Conservation (phyloP, 2,329 filamentous ascomycete species). For the Thermochaetoides dissita region DNA sequence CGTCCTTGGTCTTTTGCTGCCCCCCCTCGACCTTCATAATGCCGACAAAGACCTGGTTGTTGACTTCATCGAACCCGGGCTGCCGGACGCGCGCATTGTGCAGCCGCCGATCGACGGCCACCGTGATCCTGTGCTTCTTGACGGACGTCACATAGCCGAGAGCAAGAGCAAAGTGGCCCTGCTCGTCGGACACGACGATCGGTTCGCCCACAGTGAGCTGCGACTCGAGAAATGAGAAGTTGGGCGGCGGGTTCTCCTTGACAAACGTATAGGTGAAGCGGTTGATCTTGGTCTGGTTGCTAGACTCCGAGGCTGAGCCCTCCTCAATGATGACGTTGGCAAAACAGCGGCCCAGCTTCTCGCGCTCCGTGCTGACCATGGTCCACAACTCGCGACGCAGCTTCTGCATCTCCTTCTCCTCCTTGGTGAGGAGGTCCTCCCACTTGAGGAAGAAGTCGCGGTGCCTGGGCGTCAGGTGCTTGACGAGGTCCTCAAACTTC, state of each 20-base stretch:
- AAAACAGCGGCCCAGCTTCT: slow-evolving; percentile 81
- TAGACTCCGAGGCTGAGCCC: slow-evolving; percentile 57
- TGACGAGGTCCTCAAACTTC: slow-evolving; percentile 69
- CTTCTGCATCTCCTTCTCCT: slow-evolving; percentile 81
- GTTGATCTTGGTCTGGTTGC: slow-evolving; percentile 69
- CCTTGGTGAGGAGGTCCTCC: slow-evolving; percentile 84
- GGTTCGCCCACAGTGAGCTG: slow-evolving; percentile 79
- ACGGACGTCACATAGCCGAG: slow-evolving; percentile 80
- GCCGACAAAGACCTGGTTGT: slow-evolving; percentile 76
- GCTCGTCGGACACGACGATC: slow-evolving; percentile 89
- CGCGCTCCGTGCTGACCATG: slow-evolving; percentile 77
- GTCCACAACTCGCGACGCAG: slow-evolving; percentile 89
- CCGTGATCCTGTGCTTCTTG: slow-evolving; percentile 60
- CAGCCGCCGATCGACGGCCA: slow-evolving; percentile 78
- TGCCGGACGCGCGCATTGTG: slow-evolving; percentile 72
- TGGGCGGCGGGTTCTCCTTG: slow-evolving; percentile 46
- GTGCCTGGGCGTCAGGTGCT: slow-evolving; percentile 60
- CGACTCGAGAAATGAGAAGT: slow-evolving; percentile 81
- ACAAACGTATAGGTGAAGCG: slow-evolving; percentile 75
- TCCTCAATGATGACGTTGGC: slow-evolving; percentile 73
- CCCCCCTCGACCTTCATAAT: slow-evolving; percentile 71
- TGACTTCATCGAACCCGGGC: slow-evolving; percentile 57
- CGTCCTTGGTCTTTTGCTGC: slow-evolving; percentile 32
- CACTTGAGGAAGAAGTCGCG: slow-evolving; percentile 84
- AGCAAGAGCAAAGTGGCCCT: slow-evolving; percentile 86